Base-by-base conservation (phyloP, 345 rosid species). In the Populus deltoides region DNA sequence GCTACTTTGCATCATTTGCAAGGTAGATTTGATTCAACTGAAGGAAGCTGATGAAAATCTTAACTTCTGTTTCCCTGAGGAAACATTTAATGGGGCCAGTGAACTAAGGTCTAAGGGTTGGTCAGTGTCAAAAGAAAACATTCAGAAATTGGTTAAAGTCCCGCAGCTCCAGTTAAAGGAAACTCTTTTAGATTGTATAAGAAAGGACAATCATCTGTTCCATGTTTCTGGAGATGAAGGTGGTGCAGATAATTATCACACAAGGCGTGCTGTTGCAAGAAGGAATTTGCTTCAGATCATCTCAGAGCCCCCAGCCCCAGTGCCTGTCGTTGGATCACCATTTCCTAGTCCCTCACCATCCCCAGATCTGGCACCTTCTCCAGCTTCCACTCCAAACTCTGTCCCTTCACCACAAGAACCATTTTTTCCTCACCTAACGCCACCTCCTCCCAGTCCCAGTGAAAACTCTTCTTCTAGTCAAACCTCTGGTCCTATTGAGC, bases 1-100 rank as follows among this genome's bases (percentile, higher is more conserved):
- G 77, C 77, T 87, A 75, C 77, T 90, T 74, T 89, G 89, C 92
- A 79, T 72, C 77, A 82, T 80, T 75, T 92, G 98, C 84, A 77
- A 87, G 89, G 79, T 85, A 66, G 92, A 91, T 76, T 81, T 91
- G 79, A 79, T 79, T 68, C 79, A 73, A 70, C 83, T 91, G 77
- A 87, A 85, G 80, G 93, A 90, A 35, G 82, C 81, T 79, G 79
- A 86, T 53, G 83, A 82, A 78, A 89, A 79, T 73, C 85, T 86
- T 62, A 74, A 79, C 81, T 81, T 85, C 63, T 87, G 88, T 83
- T 80, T 81, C 67, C 82, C 80, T 71, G 86, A 85, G 79, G 83
- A 80, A 78, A 81, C 75, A 18, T 78, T 67, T 68, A 69, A 71
- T 59, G 49, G 68, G 39, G 45, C 76, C 36, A n/a, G 72, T 65